A percentile compares a stretch with the other conserved stretches of the same genome.
Conservation (phyloP, 768 basidiomycete species). For the Clitopilus hobsonii region DNA sequence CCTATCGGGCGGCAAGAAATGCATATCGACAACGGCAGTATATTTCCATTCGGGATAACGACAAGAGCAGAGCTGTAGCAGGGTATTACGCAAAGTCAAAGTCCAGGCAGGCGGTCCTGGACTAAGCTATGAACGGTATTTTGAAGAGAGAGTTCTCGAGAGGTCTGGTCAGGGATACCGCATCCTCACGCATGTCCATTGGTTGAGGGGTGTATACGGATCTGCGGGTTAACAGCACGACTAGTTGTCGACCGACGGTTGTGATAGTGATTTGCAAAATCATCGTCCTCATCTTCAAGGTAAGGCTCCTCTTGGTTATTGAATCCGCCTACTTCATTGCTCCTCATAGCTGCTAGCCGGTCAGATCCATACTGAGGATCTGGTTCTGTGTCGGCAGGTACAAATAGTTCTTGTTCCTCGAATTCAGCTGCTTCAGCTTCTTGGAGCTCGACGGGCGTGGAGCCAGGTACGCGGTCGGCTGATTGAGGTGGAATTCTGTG, state of each 20-base stretch:
- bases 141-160: too few species aligned
- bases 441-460: conserved; percentile 51
- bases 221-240: neutral
- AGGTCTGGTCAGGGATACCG: too few species aligned
- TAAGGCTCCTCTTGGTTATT: conserved; percentile 5
- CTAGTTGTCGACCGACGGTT: conserved; percentile 4
- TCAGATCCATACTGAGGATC: conserved; percentile 19
- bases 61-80: too few species aligned
- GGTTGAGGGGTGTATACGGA: neutral
- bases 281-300: conserved; percentile 4
- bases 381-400: conserved; percentile 56
- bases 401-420: conserved; percentile 65
- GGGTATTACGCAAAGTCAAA: too few species aligned
- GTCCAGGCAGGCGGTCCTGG: too few species aligned
- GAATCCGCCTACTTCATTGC: neutral
- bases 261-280: conserved; percentile 14
- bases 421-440: conserved; percentile 38
- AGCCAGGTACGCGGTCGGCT: conserved; percentile 50
- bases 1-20: too few species aligned
- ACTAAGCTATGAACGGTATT: too few species aligned
- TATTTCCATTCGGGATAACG: too few species aligned
- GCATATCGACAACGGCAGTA: too few species aligned
- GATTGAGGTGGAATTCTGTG: conserved; percentile 88
- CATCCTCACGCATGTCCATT: neutral
- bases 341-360: conserved; percentile 25